Base-by-base conservation (phyloP, 768 basidiomycete species). In the Lepiota subincarnata region DNA sequence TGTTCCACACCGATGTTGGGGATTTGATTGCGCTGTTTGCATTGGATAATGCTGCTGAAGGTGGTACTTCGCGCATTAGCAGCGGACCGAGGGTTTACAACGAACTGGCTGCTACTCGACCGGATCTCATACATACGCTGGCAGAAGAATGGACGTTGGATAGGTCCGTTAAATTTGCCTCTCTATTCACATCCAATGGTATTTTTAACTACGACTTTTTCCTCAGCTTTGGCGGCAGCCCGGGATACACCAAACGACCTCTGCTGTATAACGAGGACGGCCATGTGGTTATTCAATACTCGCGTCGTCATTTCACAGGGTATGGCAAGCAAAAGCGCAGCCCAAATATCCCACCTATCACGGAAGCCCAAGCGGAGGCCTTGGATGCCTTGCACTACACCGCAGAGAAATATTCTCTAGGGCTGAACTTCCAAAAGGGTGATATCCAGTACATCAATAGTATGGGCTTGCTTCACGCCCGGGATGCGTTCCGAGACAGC, bases 391-490 rank as follows among this genome's bases (percentile, higher is more conserved):
- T 78, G 24, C 76, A 76, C 52, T 78, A 73, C 59, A 54, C 73
- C 12, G 75, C 73, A 1, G 73, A 76, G 56, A 74, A 73, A 50
- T 71, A 70, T 57, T 69, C 70, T 26, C 64, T 78, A 1, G 71
- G 63, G 4, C 64, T 76, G 52, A 76, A 76, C 49, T 75, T 77
- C 66, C 67, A 74, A 59, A 77, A 76, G 57, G 76, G 76, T 36
- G 76, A 77, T 55, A 75, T 77, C 31, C 76, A 77, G 57, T 77
- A 76, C 59, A 75, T 77, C 63, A 77, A 76, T 57, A 75, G 70
- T 53, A 55, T 77, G 57, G 69, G 74, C 0, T 55, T 77, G 40
- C 62, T 77, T 44, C 76, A 77, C 57, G 74, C 74, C 11, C 57
- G 76, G 49, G 76, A 77, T 55, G 74, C 65, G 7, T 77, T 77